Percentiles rank a stretch among this genome's conserved stretches.
Evolutionary conservation across 2,329 filamentous ascomycete genomes (phyloP).

Genomic region (Paraphaeosphaeria sporulosa): DNA sequence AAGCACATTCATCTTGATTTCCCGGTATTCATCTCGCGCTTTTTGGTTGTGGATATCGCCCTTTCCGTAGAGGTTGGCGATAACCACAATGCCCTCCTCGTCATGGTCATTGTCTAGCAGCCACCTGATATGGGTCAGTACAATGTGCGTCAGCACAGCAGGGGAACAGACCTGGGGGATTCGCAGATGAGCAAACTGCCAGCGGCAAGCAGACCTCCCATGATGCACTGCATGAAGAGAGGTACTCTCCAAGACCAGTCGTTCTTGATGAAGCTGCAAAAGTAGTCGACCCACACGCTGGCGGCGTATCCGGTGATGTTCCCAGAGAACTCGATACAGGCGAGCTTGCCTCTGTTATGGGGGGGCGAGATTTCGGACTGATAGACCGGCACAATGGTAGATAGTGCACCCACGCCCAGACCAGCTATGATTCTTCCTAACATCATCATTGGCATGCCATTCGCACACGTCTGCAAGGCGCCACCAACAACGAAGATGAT

Average conservation of each 20-base stretch:
- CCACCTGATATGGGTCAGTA: slow-evolving; percentile 69
- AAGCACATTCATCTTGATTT: slow-evolving; percentile 98
- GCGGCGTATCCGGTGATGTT: slow-evolving; percentile 96
- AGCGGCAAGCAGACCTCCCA: slow-evolving; percentile 84
- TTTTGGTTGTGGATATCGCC: slow-evolving; percentile 94
- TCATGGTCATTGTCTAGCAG: slow-evolving; percentile 97
- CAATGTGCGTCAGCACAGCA: not conserved
- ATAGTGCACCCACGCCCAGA: slow-evolving; percentile 59
- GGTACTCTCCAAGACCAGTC: slow-evolving; percentile 91
- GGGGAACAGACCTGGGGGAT: slow-evolving; percentile 76
- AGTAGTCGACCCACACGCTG: slow-evolving; percentile 98
- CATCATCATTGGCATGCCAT: slow-evolving; percentile 86
- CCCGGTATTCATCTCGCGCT: slow-evolving; percentile 93
- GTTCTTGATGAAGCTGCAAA: slow-evolving; percentile 86
- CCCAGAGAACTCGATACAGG: slow-evolving; percentile 97
- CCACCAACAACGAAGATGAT: slow-evolving; percentile 86
- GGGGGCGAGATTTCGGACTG: slow-evolving; percentile 76
- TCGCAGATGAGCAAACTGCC: slow-evolving; percentile 95
- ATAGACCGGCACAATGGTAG: slow-evolving; percentile 62
- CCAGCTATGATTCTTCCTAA: slow-evolving; percentile 60
- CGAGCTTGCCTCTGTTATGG: slow-evolving; percentile 93
- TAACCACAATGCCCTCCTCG: slow-evolving; percentile 97
- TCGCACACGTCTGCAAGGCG: slow-evolving; percentile 81
- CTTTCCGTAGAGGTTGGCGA: slow-evolving; percentile 94
- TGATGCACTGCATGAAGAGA: slow-evolving; percentile 89